Evolutionary conservation across 768 basidiomycete genomes (phyloP), one percentile per base, ranked within the genome.

Genomic region (Tulasnella sp.): DNA sequence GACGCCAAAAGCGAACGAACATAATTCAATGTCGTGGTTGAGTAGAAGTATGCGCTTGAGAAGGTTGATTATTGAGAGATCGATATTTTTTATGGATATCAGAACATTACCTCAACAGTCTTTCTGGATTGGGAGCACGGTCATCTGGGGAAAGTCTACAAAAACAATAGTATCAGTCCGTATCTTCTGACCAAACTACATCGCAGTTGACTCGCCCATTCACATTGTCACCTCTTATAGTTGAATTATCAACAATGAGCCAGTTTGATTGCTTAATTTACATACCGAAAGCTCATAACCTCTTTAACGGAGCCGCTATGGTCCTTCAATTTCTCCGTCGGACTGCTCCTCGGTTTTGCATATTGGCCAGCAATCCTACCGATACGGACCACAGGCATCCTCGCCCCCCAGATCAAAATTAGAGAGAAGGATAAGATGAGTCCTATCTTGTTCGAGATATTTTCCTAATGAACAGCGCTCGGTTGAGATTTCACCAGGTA

Each of bases 281-380:
- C n/a, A 64, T 51, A 86, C 88, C 88, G 74, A 65, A 96, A 98
- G 63, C 85, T 92, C 45, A 81, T 66, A 0, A 96, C 83, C 58
- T 88, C 77, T 28, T 69, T 57, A 5, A 42, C 28, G 20, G 39
- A 32, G 13, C 66, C 74, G 42, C 79, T 81, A 13, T 77, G 79
- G 19, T 5, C 33, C 39, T 51, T 51, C 7, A 92, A 71, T 53
- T 72, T 77, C 64, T 99, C 93, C 10, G 75, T 86, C 9, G 70
- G 68, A 60, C 83, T 91, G 60, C 83, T 87, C 49, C 93, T 74
- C 1, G 93, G 95, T 64, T 93, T 95, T 13, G 92, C 91, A 58
- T 93, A 95, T 63, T 95, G 92, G 0, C 93, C 93, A 0, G 92
- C 95, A 56, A 98, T 96, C 9, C 95, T 77, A 5, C 87, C 87